Evolutionary conservation across 2,329 filamentous ascomycete species (phyloP), one percentile per base, ranked within the genome.

Genomic region (Diaporthe helianthi): DNA sequence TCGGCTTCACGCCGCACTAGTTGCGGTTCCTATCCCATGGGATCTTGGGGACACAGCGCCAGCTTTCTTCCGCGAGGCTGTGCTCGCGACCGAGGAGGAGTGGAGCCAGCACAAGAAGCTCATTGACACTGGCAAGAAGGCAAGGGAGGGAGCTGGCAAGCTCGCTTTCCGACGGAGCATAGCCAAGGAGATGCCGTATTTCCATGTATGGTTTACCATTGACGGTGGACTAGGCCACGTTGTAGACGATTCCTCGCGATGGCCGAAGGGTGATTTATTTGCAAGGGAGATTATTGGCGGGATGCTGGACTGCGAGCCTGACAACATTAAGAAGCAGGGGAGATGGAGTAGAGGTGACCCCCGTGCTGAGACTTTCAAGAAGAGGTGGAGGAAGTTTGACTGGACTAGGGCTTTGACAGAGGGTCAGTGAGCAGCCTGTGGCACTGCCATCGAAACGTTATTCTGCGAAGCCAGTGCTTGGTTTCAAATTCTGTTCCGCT

Each of bases 161-260:
- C 80, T 87, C 65, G 94, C 96, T 1, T 99, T 99, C 79, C 87
- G 95, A 1, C 86, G 90, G 68, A 91, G 87, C 24, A 84, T 99
- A 71, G 93, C 93, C 15, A 97, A 97, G 81, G 95, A 99, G 83
- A 95, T 97, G 92, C 95, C 97, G 0, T 99, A 99, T 79, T 99
- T 99, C 76, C 96, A 99, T 79, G 95, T 91, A 24, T 99, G 95
- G 94, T 98, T 98, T 78, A 88, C 89, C 65, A 83, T 99, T 1
- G 94, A 99, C 77, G 96, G 96, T 2, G 96, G 96, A 0, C 81
- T 99, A 73, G 96, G 93, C 0, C 96, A 99, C 78, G 85, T 99
- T 10, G 92, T 99, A 0, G 96, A 99, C 80, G 93, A 99, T 74
- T 84, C 89, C 33, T 86, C 89, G 60, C 85, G 90, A 63, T 99